Evolutionary conservation across 1,139 yeast species (phyloP).

Genomic region (Candida freyschussii): DNA sequence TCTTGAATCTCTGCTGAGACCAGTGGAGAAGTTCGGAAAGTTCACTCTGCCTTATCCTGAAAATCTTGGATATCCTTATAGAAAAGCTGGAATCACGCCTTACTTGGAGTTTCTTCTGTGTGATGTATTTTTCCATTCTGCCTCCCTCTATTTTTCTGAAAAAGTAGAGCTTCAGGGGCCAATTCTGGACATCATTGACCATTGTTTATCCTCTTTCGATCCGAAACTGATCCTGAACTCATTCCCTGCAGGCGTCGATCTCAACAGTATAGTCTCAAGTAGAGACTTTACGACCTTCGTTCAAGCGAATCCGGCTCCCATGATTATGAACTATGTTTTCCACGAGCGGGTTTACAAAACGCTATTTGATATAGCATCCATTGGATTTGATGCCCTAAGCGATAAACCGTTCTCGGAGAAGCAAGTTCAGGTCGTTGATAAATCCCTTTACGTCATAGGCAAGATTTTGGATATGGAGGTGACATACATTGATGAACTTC

Average conservation of each 20-base stretch:
- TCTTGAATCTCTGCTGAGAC: slow-evolving; percentile 37
- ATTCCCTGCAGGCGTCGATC: slow-evolving; percentile 43
- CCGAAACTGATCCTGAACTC: slow-evolving; percentile 54
- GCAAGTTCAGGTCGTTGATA: slow-evolving; percentile 32
- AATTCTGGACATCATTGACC: slow-evolving; percentile 46
- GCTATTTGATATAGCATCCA: slow-evolving; percentile 48
- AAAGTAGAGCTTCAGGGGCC: slow-evolving; percentile 46
- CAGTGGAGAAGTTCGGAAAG: slow-evolving; percentile 32
- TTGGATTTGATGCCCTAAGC: slow-evolving; percentile 50
- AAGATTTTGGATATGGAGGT: slow-evolving; percentile 51
- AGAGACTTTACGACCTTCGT: slow-evolving; percentile 37
- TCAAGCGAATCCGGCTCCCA: slow-evolving; percentile 63
- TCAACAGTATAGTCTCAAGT: slow-evolving; percentile 45
- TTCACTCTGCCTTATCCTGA: slow-evolving; percentile 53
- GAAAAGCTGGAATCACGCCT: slow-evolving; percentile 73
- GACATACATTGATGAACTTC: slow-evolving; percentile 44
- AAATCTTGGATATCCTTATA: slow-evolving; percentile 55
- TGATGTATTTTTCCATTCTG: slow-evolving; percentile 55
- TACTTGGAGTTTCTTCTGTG: slow-evolving; percentile 66
- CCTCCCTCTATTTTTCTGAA: slow-evolving; percentile 34
- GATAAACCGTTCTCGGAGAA: slow-evolving; percentile 35
- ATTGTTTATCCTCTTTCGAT: slow-evolving; percentile 58
- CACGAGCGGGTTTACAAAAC: slow-evolving; percentile 52
- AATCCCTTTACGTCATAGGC: slow-evolving; percentile 42
- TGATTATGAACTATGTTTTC: slow-evolving; percentile 57